phyloP scores from a whole-genome alignment of 257 asterid species.

The Rhazya stricta region DNA sequence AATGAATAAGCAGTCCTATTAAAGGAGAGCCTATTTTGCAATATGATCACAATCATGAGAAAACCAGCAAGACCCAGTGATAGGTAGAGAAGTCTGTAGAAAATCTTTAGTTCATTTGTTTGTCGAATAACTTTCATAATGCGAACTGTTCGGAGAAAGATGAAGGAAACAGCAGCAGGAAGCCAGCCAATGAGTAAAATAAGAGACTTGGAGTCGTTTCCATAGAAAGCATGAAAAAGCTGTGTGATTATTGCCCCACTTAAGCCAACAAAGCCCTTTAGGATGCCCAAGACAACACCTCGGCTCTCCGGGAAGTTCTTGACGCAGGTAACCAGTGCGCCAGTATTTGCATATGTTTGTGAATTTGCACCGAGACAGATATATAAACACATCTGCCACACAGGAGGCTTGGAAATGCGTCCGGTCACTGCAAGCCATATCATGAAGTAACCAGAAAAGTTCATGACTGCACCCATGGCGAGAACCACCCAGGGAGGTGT shows the following conservation, averaged over 20 bases:
- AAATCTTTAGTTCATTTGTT: slow-evolving; percentile 36
- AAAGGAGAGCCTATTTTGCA: slow-evolving; percentile 32
- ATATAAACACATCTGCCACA: slow-evolving; percentile 66
- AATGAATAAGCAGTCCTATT: slow-evolving; percentile 23
- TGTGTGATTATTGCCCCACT: slow-evolving; percentile 71
- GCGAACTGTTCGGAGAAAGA: slow-evolving; percentile 42
- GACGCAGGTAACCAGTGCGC: slow-evolving; percentile 56
- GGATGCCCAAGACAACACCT: slow-evolving; percentile 43
- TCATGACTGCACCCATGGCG: slow-evolving; percentile 43
- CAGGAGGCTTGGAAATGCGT: slow-evolving; percentile 28
- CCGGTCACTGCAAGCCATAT: slow-evolving; percentile 57
- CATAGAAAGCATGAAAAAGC: slow-evolving; percentile 43
- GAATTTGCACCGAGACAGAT: slow-evolving; percentile 62
- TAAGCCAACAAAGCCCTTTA: slow-evolving; percentile 60
- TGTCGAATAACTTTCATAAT: slow-evolving; percentile 32
- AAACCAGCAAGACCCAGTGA: slow-evolving; percentile 49
- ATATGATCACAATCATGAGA: slow-evolving; percentile 37
- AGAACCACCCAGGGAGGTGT: slow-evolving; percentile 67
- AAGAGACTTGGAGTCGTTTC: slow-evolving; percentile 33
- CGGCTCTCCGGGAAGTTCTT: slow-evolving; percentile 64
- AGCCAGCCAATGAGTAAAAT: slow-evolving; percentile 55
- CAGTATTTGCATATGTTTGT: slow-evolving; percentile 58
- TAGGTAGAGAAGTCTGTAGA: slow-evolving; percentile 37
- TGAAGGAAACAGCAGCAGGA: slow-evolving; percentile 46
- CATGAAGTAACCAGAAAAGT: slow-evolving; percentile 58